Evolutionary conservation across 1,139 yeast genomes (phyloP), one percentile per base, ranked within the genome.

Genomic region (Komagataea norvegica): DNA sequence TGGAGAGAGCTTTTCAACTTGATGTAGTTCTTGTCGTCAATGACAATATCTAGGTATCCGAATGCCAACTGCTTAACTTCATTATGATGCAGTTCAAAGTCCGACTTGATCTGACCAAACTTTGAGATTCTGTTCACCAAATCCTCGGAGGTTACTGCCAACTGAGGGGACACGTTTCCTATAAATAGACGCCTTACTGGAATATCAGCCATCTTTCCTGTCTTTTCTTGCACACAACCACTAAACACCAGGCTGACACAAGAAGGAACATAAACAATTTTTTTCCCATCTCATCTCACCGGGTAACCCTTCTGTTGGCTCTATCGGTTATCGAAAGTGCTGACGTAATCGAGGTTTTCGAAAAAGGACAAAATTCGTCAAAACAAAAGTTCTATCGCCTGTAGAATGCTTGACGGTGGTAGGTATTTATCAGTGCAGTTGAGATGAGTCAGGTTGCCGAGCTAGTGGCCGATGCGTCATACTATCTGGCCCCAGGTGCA

Each of bases 21-120:
- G 1, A 61, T 64, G 42, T 67, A 71, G 21, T 67, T 60, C 14
- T 64, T 62, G 8, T 68, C 64, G 0, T 69, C 61, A n/a, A 79
- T 58, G 9, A 67, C 62, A 57, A 89, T 61, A 9, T 82, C 77
- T 2, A 84, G 59, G 51, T 72, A 87, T 1, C 80, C 96, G 64
- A 79, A 89, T 4, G 44, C 46, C 4, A 40, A 16, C 14, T 43
- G 41, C 40, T 45, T 48, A 2, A 51, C 52, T 13, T 42, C 48
- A 51, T 79, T 79, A 31, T 70, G 62, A 37, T 65, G 75, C 34
- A 77, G 55, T 36, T 75, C 77, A 11, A 53, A 26, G 8, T 77
- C 51, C 0, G 68, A 67, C 4, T 61, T 48, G 4, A 77, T 49
- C 5, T 55, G 51, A 5, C 84, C 86, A 52, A 66, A 78, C 49